Conservation (phyloP, 805 yeast genomes). For the Starmerella ratchasimensis region DNA sequence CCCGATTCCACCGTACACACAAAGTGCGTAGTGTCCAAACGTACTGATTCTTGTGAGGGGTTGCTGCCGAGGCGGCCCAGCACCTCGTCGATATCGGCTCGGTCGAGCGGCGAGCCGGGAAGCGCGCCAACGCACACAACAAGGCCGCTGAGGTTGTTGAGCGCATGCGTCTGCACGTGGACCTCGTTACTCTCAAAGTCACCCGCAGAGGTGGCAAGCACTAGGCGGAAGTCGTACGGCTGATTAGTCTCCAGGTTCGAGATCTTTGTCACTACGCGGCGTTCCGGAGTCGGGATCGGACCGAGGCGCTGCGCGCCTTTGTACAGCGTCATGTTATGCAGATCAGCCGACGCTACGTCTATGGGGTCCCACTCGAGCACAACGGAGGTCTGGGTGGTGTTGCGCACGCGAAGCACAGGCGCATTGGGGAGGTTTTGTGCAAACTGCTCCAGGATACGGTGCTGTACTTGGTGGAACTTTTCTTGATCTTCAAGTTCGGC, state of each 20-base stretch:
- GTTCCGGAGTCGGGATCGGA: constrained; percentile 67
- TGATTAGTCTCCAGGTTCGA: constrained; percentile 86
- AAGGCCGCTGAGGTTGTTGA: constrained; percentile 90
- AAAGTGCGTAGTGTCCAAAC: constrained; percentile 88
- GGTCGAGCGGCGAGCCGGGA: constrained; percentile 36
- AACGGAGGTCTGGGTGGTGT: constrained; percentile 87
- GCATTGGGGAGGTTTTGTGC: constrained; percentile 58
- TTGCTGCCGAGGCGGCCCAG: constrained; percentile 67
- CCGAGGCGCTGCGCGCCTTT: constrained; percentile 60
- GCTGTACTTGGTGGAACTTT: constrained; percentile 53
- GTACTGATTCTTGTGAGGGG: constrained; percentile 57
- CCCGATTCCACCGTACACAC: constrained; percentile 59
- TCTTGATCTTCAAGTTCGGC: constrained; percentile 48
- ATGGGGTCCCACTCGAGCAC: constrained; percentile 89
- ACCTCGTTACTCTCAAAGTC: constrained; percentile 52
- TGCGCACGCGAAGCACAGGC: constrained; percentile 57
- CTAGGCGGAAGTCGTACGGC: constrained; percentile 61
- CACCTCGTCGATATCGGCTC: constrained; percentile 46
- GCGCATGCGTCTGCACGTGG: constrained; percentile 72
- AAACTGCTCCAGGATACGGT: constrained; percentile 54
- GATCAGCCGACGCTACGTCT: constrained; percentile 65
- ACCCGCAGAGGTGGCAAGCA: constrained; percentile 86
- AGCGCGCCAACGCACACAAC: constrained; percentile 81
- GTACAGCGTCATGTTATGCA: constrained; percentile 63
- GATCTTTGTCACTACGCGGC: constrained; percentile 67